Base-by-base conservation (phyloP, 352 stramenopile genomes). In the Plasmopara muralis region DNA sequence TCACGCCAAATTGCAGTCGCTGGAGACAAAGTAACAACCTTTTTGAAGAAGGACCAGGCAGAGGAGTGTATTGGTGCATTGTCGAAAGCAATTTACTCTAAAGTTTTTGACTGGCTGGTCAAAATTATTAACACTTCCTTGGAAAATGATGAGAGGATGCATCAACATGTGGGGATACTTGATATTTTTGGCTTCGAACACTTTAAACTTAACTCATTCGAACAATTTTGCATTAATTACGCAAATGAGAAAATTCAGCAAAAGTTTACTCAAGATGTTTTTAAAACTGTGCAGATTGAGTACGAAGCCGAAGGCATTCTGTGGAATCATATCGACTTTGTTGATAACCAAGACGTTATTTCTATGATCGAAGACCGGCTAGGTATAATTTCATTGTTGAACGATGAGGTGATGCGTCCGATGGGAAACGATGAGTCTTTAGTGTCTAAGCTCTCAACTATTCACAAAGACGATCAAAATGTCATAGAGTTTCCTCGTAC, bases 81-180 rank as follows among this genome's bases (percentile, higher is more conserved):
- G 18, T 87, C 94, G 0, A 98, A 98, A 72, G 77, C 95, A 37
- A 88, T 98, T 38, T 99, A 99, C 66, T 94, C 87, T 3, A 95
- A 93, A 53, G 57, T 98, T 9, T 99, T 99, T 59, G 73, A 97
- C 52, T 98, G 95, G 95, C 70, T 99, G 13, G 94, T 99, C 34
- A 70, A 83, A 33, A 78, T 65, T 25, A 89, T 93, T 60, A 93
- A 93, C 48, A 63, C 54, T 9, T 95, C 83, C 13, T 59, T 93
- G 6, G 68, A 80, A 14, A 77, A 82, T 38, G 77, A 89, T 49
- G 63, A 47, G 15, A 60, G 68, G 10, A 83, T 79, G 63, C 50
- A 50, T 47, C 57, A 87, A 18, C 71, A 87, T 42, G 72, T 97
- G 14, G 89, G 90, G 8, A 90, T 97, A 48, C 73, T 97, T 25